Base-by-base conservation (phyloP, 345 rosid species). In the Arabidopsis arenosa region DNA sequence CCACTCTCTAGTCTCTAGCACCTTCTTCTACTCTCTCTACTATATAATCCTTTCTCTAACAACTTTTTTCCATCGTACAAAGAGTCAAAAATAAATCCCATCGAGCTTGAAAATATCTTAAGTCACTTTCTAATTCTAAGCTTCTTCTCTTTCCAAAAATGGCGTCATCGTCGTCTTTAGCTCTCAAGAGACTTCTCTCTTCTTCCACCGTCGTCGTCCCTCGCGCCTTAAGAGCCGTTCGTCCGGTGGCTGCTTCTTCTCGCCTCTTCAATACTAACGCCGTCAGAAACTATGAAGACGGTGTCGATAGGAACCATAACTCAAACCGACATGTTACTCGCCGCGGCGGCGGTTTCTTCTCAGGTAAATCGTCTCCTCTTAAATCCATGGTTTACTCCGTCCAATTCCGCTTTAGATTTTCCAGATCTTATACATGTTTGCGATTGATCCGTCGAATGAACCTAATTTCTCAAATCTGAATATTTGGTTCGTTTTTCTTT, bases 231-330 rank as follows among this genome's bases (percentile, higher is more conserved):
- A 66, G 68, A n/a, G 0, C 49, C 7, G 11, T 78, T 30, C 82
- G 82, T 5, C 43, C 79, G 3, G 67, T 45, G 3, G 75, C 79
- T 26, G 49, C 70, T 18, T 58, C 75, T 13, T 63, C 73, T 58
- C 80, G 84, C 17, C 83, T 82, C 55, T 78, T 82, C 68, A 84
- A 75, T 59, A 80, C 80, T 21, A 78, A 78, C 28, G 70, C 84
- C 1, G 53, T 66, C 4, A 76, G 70, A 44, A 28, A 74, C 30
- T 70, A 15, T 35, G 69, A 15, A 0, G 75, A 47, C n/a, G 75
- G 51, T 1, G 76, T 9, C 0, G 78, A 51, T 3, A 12, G 9
- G 11, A 40, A 12, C 12, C 69, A 5, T 5, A 44, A 7, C 54
- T 41, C 69, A 9, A 40, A 28, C 52, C 15, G n/a, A 26, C 15